Conservation (phyloP, 2,329 filamentous ascomycete genomes). For the Exophiala bonariae region DNA sequence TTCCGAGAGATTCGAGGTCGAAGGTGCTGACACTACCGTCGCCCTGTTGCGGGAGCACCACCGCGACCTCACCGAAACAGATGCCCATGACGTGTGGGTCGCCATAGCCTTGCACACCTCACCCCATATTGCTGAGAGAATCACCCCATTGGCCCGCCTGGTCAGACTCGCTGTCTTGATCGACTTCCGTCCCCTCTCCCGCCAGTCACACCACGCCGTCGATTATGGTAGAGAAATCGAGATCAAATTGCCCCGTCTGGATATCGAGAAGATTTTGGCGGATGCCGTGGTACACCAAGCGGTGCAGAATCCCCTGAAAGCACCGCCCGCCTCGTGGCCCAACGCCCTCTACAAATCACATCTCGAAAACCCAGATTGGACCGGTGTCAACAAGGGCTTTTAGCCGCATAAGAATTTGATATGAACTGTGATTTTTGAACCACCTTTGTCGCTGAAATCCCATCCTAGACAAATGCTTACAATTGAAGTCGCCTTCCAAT, state of each 20-base stretch:
- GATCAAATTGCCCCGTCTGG: conserved; percentile 34
- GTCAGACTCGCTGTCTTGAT: conserved; percentile 39
- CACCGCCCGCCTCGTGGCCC: conserved; percentile 40
- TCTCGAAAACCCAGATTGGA: conserved; percentile 26
- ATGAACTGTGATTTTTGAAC: too few species aligned
- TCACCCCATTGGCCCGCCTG: conserved; percentile 38
- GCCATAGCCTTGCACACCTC: conserved; percentile 48
- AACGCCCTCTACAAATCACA: conserved; percentile 30
- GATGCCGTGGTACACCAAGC: conserved; percentile 45
- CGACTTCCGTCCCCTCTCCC: conserved; percentile 38
- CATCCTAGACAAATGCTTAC: too few species aligned
- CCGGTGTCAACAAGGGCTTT: conserved; percentile 31
- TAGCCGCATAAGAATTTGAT: conserved; percentile 11
- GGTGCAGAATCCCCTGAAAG: conserved; percentile 37
- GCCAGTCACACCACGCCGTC: conserved; percentile 21
- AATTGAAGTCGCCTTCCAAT: conserved; percentile 72
- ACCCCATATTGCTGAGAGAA: conserved; percentile 46
- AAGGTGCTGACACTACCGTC: conserved; percentile 45
- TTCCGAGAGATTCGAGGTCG: conserved; percentile 44
- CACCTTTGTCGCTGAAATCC: too few species aligned
- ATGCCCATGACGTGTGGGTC: conserved; percentile 44
- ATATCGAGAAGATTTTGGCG: conserved; percentile 45
- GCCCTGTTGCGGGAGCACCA: conserved; percentile 29
- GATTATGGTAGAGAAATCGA: conserved; percentile 25
- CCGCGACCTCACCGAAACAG: conserved; percentile 11